Base-by-base conservation (phyloP, 495 filamentous ascomycete species). In the Trichoderma asperelloides region DNA sequence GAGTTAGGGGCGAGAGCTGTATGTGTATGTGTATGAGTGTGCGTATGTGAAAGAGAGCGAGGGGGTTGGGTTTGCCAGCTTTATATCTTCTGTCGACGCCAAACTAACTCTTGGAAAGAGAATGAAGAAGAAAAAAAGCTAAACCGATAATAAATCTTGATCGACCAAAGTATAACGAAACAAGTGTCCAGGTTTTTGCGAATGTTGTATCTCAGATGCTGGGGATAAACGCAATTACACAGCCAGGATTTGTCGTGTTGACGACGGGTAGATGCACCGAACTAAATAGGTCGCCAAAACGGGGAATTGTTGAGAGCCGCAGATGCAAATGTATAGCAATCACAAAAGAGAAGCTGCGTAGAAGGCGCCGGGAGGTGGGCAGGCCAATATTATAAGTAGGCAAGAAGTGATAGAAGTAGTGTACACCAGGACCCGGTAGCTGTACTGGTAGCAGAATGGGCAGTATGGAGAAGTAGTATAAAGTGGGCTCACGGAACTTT, bases 271-370 rank as follows among this genome's bases (percentile, higher is more conserved):
- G 55, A 30, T 60, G 55, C 55, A 60, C 55, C 23, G 12, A 30
- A 25, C 55, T 60, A 30, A 25, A 3, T 60, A 13, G 55, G n/a
- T 60, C 30, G 27, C 55, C 55, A 30, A 60, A 60, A 60, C 25
- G 13, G 55, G 55, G 27, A 60, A 60, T 60, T 60, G 55, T 60
- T 60, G 55, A 60, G 55, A 60, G 55, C 8, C 47, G 47, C 23
- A 47, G 2, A 2, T 15, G 11, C 4, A n/a, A 23, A 23, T 9
- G 47, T 45, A 45, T 11, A 45, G 6, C 12, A 16, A 12, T 18
- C 41, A 45, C 12, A 15, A 18, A 18, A 45, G 47, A 51, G 47
- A 51, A 47, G 43, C 43, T 3, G 43, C 13, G 43, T 3, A 12
- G 18, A 12, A 13, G 5, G 3, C 18, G 43, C 18, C 21, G 55